Evolutionary conservation across 2,329 filamentous ascomycete genomes (phyloP), one percentile per base, ranked within the genome.

Genomic region (Exophiala lecanii-corni): DNA sequence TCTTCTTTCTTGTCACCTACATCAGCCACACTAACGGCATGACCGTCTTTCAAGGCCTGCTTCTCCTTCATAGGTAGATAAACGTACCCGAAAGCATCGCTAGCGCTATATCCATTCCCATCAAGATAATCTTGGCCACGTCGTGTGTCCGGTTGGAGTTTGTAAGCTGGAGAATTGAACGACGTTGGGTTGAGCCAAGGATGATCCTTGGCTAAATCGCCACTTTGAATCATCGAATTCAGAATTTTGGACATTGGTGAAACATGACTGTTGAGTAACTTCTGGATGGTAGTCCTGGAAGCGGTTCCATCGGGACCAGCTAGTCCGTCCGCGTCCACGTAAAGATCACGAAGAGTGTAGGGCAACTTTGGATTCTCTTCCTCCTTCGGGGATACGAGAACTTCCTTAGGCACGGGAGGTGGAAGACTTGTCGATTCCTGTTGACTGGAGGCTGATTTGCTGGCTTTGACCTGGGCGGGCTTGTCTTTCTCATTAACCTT

Each of bases 11-110:
- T 59, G 9, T 55, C 49, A 19, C 48, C 49, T 15, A 41, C 44
- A 36, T 56, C 54, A 10, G 65, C 62, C 26, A 70, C 53, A 18
- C 62, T 62, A 28, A 72, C 57, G 3, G 66, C 59, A 45, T 69
- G 61, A 16, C 69, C 69, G 19, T 63, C 62, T 16, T 65, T 59
- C 12, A 70, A 47, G 15, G 59, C 54, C 51, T 63, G 69, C 17
- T 64, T 65, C 41, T 71, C 58, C n/a, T 67, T 65, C 17, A 68
- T 62, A 1, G 62, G 65, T 26, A 72, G 56, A 57, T 36, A 68
- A 62, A 53, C 67, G 63, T 42, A 57, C 58, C 43, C 69, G 55
- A 53, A 68, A 59, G 32, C 64, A 50, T 12, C 63, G 4, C 50
- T 62, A 5, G 47, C 36, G 23, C 41, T 53, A 47, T 57, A 55